Percentiles rank a stretch among this genome's conserved stretches.
phyloP scores from a whole-genome alignment of 768 basidiomycete genomes.

The Austroboletus eburneus region DNA sequence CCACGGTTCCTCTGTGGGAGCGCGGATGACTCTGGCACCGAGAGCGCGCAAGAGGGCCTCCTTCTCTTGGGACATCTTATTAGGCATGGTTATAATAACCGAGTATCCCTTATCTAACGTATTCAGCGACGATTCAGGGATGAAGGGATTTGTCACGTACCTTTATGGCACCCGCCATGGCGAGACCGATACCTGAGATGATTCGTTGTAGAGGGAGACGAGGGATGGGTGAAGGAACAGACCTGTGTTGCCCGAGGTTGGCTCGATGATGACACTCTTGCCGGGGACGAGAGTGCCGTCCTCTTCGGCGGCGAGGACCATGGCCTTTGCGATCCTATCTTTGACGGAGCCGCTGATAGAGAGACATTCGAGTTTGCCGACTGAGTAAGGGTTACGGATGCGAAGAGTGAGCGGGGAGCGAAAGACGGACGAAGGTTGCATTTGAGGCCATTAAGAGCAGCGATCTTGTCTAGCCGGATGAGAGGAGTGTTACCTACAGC shows the following conservation, averaged over 20 bases:
- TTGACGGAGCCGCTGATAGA: conserved; percentile 94
- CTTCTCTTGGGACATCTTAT: conserved; percentile 97
- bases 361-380: conserved; percentile 87
- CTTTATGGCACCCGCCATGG: conserved; percentile 92
- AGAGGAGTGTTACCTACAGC: conserved; percentile 92
- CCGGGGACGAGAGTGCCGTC: conserved; percentile 84
- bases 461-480: conserved; percentile 78
- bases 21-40: conserved; percentile 92
- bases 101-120: conserved; percentile 87
- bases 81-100: conserved; percentile 84
- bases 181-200: conserved; percentile 95
- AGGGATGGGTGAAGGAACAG: conserved; percentile 16
- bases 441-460: conserved; percentile 65
- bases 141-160: conserved; percentile 39
- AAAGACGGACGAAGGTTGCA: conserved; percentile 82
- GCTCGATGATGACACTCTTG: conserved; percentile 89
- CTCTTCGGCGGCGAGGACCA: conserved; percentile 92
- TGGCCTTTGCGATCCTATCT: conserved; percentile 93
- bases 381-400: conserved; percentile 33
- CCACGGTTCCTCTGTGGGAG: conserved; percentile 86
- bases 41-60: conserved; percentile 87
- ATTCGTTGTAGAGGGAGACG: not conserved
- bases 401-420: not conserved
- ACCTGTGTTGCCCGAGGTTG: conserved; percentile 97
- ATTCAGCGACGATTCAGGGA: conserved; percentile 54